Evolutionary conservation across 1,284 basidiomycete species (phyloP).

Genomic region (Hemileia vastatrix): DNA sequence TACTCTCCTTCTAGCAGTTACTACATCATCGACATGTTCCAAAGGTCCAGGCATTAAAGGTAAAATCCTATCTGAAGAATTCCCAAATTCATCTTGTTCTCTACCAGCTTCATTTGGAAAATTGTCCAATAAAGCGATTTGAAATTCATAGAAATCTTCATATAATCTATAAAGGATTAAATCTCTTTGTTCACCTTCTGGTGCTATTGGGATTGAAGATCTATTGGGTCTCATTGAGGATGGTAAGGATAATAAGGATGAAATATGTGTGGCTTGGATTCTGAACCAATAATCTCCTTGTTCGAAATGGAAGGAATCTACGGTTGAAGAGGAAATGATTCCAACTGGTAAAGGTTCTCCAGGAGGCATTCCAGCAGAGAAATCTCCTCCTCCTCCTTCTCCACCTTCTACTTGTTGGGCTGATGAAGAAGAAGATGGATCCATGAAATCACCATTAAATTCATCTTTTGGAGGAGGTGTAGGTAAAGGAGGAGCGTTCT

Average conservation of each 20-base stretch:
- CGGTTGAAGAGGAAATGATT: conserved; percentile 71
- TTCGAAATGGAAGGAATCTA: conserved; percentile 93
- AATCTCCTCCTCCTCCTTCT: background rate
- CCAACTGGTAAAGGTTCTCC: conserved; percentile 50
- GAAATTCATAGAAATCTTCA: conserved; percentile 98
- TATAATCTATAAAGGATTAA: conserved; percentile 90
- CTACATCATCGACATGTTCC: conserved; percentile 65
- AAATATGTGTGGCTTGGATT: no score
- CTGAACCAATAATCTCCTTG: conserved; percentile 98
- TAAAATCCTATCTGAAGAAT: conserved; percentile 54
- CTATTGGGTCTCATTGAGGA: conserved; percentile 25
- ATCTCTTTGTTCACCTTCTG: conserved; percentile 44
- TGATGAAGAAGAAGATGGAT: background rate
- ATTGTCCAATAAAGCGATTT: conserved; percentile 70
- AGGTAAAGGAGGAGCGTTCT: background rate
- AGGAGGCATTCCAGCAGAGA: conserved; percentile 37
- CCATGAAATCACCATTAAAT: background rate
- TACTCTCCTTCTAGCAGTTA: conserved; percentile 67
- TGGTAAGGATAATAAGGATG: background rate
- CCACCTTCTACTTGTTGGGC: conserved; percentile 4
- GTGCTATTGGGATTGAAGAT: conserved; percentile 24
- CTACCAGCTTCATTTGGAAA: conserved; percentile 85
- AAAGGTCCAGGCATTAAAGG: conserved; percentile 95
- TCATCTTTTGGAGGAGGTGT: background rate
- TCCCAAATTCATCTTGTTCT: conserved; percentile 41